These are phyloP conservation scores for Porodaedalea pini DNA, from an alignment of 1,284 basidiomycete species.

Conservation along the genomic window DNA sequence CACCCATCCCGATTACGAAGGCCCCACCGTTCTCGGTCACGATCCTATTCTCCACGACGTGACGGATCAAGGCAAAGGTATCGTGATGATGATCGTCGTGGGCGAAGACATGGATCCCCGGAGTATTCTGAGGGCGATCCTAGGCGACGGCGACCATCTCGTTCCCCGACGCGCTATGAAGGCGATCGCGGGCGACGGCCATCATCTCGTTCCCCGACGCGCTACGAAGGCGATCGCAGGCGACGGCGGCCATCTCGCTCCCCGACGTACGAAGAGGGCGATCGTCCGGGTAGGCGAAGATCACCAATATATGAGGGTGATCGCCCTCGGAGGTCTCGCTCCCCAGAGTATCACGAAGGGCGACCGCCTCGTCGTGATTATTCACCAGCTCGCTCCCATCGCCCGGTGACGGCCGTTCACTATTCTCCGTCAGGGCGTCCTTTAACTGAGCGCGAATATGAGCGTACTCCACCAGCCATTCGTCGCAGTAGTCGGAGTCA, in stretches of 20 bases:
- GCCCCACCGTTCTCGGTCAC: constrained; percentile 18
- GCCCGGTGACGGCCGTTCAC: not conserved
- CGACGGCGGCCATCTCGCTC: not conserved
- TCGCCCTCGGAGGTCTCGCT: not conserved
- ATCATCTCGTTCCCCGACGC: too few relatives aligned
- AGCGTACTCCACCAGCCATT: too few relatives aligned
- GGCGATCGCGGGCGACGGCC: not conserved
- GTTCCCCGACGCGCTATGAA: too few relatives aligned
- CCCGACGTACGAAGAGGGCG: not conserved
- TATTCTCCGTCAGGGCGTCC: not conserved
- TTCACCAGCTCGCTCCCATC: not conserved
- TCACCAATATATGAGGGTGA: too few relatives aligned
- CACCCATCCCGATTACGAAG: constrained; percentile 22
- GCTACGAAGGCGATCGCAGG: not conserved
- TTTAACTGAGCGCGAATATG: not conserved
- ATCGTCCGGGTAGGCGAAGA: too few relatives aligned
- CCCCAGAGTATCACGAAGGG: too few relatives aligned
- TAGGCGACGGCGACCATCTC: not conserved
- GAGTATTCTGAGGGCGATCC: not conserved
- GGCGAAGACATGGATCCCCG: not conserved
- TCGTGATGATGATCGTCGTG: not conserved
- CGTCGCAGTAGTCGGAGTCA: too few relatives aligned
- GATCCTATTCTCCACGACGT: constrained; percentile 14
- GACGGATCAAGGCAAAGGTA: not conserved
- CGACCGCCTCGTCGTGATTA: too few relatives aligned